Conservation (phyloP, 768 basidiomycete species). For the Lactarius tabidus region DNA sequence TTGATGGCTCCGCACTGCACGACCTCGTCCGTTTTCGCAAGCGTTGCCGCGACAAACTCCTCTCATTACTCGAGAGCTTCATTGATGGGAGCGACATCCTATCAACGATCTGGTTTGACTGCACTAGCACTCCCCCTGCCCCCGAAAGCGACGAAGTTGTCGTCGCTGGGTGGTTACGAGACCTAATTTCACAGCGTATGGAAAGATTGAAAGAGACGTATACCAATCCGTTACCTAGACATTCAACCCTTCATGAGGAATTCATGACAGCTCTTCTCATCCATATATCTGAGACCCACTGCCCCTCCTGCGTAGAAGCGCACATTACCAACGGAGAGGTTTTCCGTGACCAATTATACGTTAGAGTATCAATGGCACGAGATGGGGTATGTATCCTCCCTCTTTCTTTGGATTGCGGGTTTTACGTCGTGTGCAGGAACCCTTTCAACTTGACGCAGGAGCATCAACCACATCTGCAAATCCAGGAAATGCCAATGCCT, state of each 20-base stretch:
- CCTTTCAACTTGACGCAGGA: not conserved
- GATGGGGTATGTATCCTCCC: not conserved
- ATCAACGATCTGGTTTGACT: not conserved
- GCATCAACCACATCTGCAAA: not conserved
- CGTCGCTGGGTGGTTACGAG: not conserved
- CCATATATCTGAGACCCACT: not conserved
- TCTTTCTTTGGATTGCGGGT: not conserved
- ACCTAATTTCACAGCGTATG: not conserved
- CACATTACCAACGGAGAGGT: not conserved
- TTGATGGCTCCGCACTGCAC: not conserved
- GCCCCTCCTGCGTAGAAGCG: not conserved
- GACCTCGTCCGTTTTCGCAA: not conserved
- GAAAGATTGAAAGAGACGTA: not conserved
- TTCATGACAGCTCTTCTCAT: not conserved
- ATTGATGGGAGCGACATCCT: not conserved
- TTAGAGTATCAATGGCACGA: not conserved
- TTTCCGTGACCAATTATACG: not conserved
- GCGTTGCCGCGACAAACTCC: not conserved
- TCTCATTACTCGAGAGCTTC: not conserved
- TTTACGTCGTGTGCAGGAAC: not conserved
- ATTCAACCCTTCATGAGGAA: not conserved
- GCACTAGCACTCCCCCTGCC: fast-evolving
- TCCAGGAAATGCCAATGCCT: not conserved
- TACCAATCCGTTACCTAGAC: not conserved
- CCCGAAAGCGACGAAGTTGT: not conserved